Evolutionary conservation across 768 basidiomycete genomes (phyloP).

Genomic region (Galerina marginata): DNA sequence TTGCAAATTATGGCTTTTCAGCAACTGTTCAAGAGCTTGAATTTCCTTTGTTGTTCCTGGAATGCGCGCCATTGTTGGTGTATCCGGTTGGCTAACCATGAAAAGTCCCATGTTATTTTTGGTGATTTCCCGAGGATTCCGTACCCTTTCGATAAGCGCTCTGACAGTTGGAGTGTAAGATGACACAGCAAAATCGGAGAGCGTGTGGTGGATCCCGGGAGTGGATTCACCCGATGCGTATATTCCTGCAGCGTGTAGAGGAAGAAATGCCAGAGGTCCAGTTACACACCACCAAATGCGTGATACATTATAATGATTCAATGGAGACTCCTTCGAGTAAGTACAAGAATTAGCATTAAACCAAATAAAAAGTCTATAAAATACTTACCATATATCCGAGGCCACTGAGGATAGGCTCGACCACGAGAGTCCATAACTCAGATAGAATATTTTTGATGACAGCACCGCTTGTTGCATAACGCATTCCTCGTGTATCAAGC

Average conservation of each 20-base stretch:
- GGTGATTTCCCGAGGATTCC: background rate
- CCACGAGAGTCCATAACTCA: too few relatives aligned
- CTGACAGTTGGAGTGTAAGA: conserved; percentile 15
- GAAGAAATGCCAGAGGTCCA: conserved; percentile 11
- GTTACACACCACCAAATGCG: conserved; percentile 21
- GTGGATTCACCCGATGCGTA: background rate
- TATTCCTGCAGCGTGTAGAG: conserved; percentile 15
- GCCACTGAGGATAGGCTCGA: too few relatives aligned
- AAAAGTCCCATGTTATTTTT: background rate
- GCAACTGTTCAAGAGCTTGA: background rate
- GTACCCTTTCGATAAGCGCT: conserved; percentile 1
- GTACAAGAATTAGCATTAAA: too few relatives aligned
- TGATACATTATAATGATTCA: background rate
- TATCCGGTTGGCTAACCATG: conserved; percentile 7
- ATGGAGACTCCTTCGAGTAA: background rate
- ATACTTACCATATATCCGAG: too few relatives aligned
- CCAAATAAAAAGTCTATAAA: background rate
- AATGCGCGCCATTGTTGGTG: background rate
- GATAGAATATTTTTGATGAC: background rate
- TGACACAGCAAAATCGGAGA: conserved; percentile 12
- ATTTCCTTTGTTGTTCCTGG: conserved; percentile 13
- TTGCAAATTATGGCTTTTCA: background rate
- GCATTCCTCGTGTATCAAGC: too few relatives aligned
- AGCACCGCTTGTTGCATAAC: background rate
- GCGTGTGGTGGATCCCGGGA: background rate